Conservation (phyloP, 2,329 filamentous ascomycete species). For the Aspergillus intermedius region DNA sequence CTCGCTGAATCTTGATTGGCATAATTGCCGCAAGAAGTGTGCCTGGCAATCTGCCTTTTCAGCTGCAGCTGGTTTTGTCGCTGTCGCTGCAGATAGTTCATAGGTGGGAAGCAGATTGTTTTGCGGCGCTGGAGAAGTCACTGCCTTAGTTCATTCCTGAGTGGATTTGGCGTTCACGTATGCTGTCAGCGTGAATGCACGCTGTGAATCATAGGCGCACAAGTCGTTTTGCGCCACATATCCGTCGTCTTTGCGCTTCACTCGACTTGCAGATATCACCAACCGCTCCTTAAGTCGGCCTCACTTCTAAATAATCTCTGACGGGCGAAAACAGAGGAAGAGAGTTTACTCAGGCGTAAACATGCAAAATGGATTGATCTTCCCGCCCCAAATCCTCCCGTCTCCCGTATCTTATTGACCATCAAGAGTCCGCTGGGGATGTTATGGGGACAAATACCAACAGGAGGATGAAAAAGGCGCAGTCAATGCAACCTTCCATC, state of each 20-base stretch:
- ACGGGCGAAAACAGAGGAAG: not conserved
- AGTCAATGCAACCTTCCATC: not conserved
- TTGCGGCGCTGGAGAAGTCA: slow-evolving; percentile 3
- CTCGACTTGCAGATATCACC: slow-evolving; percentile 18
- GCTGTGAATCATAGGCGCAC: not conserved
- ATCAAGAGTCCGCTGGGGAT: slow-evolving; percentile 4
- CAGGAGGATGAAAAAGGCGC: slow-evolving; percentile 1
- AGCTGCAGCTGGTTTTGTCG: slow-evolving; percentile 1
- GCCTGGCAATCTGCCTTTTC: slow-evolving; percentile 4
- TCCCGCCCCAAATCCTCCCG: slow-evolving; percentile 2
- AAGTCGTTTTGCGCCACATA: not conserved
- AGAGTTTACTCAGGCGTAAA: slow-evolving; percentile 12
- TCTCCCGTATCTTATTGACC: slow-evolving; percentile 8
- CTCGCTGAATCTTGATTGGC: slow-evolving; percentile 1
- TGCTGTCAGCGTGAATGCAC: not conserved
- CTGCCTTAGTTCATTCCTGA: not conserved
- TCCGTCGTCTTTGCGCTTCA: not conserved
- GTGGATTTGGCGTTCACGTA: not conserved
- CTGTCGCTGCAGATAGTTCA: slow-evolving; percentile 9
- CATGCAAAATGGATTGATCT: slow-evolving; percentile 5
- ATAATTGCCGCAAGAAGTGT: slow-evolving; percentile 9
- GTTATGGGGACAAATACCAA: slow-evolving; percentile 8
- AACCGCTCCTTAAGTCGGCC: slow-evolving; percentile 18
- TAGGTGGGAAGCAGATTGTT: slow-evolving; percentile 12
- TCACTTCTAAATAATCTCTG: too few species aligned